Percentiles rank a stretch among this genome's conserved stretches.
Conservation (phyloP, 768 basidiomycete genomes). For the Lactifluus volemus region DNA sequence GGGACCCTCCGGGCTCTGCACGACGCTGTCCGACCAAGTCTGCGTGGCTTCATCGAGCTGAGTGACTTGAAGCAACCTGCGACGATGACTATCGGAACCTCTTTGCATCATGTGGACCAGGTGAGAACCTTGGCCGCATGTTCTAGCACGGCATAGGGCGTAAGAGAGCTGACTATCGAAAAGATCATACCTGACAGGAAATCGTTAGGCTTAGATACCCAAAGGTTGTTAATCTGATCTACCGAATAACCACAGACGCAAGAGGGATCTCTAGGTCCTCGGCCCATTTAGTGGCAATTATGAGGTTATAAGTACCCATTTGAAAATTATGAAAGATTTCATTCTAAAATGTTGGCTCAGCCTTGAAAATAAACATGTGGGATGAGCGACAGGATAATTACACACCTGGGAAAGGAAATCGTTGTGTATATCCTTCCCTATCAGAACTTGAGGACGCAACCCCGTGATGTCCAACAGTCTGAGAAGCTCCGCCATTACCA, state of each 20-base stretch:
- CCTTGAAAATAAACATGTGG: background rate
- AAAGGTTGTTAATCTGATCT: slow-evolving; percentile 16
- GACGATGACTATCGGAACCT: slow-evolving; percentile 47
- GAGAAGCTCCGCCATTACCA: slow-evolving; percentile 49
- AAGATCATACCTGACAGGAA: slow-evolving; percentile 42
- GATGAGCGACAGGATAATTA: background rate
- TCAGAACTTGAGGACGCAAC: slow-evolving; percentile 45
- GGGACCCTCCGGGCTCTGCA: slow-evolving; percentile 29
- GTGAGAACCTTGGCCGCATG: slow-evolving; percentile 40
- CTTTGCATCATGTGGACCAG: slow-evolving; percentile 57
- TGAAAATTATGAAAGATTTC: slow-evolving; percentile 43
- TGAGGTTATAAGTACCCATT: slow-evolving; percentile 50
- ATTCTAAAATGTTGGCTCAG: slow-evolving; percentile 27
- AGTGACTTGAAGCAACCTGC: slow-evolving; percentile 38
- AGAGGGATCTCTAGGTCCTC: slow-evolving; percentile 55
- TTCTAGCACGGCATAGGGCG: slow-evolving; percentile 42
- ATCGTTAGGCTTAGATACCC: slow-evolving; percentile 1
- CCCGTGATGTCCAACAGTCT: slow-evolving; percentile 46
- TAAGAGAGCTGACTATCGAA: slow-evolving; percentile 57
- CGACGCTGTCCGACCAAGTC: slow-evolving; percentile 43
- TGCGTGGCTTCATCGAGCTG: slow-evolving; percentile 33
- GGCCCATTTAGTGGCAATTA: slow-evolving; percentile 49
- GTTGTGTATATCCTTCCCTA: slow-evolving; percentile 29
- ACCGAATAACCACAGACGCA: slow-evolving; percentile 57
- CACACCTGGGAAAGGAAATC: slow-evolving; percentile 30